Evolutionary conservation across 352 stramenopile species (phyloP), one percentile per base, ranked within the genome.

Genomic region (Pythium insidiosum): DNA sequence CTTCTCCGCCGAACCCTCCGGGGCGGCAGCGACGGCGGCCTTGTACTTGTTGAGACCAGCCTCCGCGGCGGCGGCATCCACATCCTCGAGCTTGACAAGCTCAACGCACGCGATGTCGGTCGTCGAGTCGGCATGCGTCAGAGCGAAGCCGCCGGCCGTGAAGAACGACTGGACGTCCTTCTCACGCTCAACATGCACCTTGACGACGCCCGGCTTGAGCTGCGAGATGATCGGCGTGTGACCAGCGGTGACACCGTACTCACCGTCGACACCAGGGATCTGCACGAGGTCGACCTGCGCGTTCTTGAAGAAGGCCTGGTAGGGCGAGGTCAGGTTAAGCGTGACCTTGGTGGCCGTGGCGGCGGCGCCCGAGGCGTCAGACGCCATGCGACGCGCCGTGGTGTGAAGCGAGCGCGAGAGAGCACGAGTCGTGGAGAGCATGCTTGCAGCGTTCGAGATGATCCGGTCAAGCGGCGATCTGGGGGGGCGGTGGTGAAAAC

Each of bases 71-170:
- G 69, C 61, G 20, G 66, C 47, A 69, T 99, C 96, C 48, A 99
- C 81, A 64, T 99, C 96, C 56, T 98, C 93, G 33, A 99, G 53
- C 64, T 97, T 97, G 51, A 98, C 88, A 43, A 96, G 87, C 68
- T 99, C 95, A 37, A 96, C 92, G 63, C 90, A 97, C 25, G 95
- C 73, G 65, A 99, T 97, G 71, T 99, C 96, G 38, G 95, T 98
- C 37, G 88, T 72, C 45, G 91, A 98, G 68, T 97, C 92, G 43
- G 82, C 81, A 71, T 98, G 94, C 42, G 94, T 98, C 51, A 98
- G 69, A 29, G 96, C 91, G 57, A 98, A 98, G 56, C 96, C 96
- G 53, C 94, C 95, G 26, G 91, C 77, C 47, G 98, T 96, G 77
- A 99, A 99, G 74, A 97, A 99, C 66, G 95, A 97, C 68, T 98